These are phyloP conservation scores for Suhomyces bolitotheri DNA, from an alignment of 1,139 yeast species.

Conservation along the genomic window DNA sequence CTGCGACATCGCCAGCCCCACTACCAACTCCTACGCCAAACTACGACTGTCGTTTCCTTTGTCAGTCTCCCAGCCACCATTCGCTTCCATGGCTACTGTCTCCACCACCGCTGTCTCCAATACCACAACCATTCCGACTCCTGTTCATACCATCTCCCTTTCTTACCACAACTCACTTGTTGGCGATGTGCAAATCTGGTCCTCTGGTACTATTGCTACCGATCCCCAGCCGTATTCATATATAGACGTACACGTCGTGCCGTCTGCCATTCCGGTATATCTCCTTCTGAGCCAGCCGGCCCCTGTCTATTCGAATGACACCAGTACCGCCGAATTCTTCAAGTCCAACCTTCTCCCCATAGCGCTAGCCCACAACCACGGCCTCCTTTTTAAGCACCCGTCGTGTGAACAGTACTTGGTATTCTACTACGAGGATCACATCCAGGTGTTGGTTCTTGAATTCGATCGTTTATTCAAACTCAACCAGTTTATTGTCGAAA, in stretches of 20 bases:
- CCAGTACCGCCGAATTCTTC: conserved; percentile 29
- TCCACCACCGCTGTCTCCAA: no score
- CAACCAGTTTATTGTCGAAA: conserved; percentile 1
- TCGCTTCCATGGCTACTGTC: no score
- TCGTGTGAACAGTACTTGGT: conserved; percentile 12
- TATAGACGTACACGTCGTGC: conserved; percentile 5
- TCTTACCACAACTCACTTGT: conserved; percentile 7
- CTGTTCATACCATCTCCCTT: no score
- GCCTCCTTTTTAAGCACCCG: conserved; percentile 16
- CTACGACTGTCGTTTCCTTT: no score
- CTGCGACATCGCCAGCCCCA: no score
- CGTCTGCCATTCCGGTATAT: conserved; percentile 29
- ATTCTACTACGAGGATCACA: conserved; percentile 13
- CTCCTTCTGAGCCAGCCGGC: conserved; percentile 27
- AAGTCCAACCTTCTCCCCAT: conserved; percentile 20
- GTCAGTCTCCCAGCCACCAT: no score
- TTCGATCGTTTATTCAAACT: conserved; percentile 15
- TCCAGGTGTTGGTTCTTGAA: conserved; percentile 16
- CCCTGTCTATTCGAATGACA: conserved; percentile 28
- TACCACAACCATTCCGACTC: no score
- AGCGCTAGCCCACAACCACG: conserved; percentile 13
- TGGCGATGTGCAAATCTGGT: conserved; percentile 33
- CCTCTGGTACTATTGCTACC: background rate
- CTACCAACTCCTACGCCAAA: no score
- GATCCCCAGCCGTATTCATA: conserved; percentile 10